phyloP scores from a whole-genome alignment of 1,284 basidiomycete genomes.

The Marasmius sp. region DNA sequence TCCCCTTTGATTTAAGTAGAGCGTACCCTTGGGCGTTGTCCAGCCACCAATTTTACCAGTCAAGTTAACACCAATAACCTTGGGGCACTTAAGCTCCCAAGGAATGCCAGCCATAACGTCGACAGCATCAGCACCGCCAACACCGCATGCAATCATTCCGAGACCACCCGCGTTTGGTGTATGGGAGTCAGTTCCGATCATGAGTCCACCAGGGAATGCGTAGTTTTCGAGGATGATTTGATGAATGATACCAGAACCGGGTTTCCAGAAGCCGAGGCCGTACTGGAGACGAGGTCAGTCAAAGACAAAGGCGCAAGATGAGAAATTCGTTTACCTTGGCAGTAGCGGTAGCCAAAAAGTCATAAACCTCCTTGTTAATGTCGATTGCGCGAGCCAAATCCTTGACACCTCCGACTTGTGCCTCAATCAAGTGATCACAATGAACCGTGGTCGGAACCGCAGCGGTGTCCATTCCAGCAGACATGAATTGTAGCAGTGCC shows the following conservation, averaged over 20 bases:
- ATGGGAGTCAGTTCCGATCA: conserved; percentile 99
- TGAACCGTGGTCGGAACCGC: conserved; percentile 98
- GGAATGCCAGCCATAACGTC: conserved; percentile 98
- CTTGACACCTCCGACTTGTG: conserved; percentile 90
- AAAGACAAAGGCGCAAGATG: conserved; percentile 2
- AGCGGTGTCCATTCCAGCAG: conserved; percentile 96
- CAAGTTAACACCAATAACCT: conserved; percentile 97
- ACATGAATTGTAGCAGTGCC: conserved; percentile 99
- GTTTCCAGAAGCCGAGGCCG: conserved; percentile 99
- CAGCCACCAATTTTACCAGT: conserved; percentile 95
- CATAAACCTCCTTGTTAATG: conserved; percentile 99
- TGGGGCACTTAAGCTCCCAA: conserved; percentile 99
- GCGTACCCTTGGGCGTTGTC: conserved; percentile 93
- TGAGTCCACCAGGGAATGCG: conserved; percentile 97
- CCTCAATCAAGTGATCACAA: conserved; percentile 99
- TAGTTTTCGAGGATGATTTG: conserved; percentile 99
- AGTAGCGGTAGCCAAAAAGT: conserved; percentile 97
- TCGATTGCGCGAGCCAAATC: conserved; percentile 92
- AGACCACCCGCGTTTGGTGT: conserved; percentile 99
- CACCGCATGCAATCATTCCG: conserved; percentile 98
- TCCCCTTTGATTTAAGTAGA: background rate
- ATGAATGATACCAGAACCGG: conserved; percentile 97
- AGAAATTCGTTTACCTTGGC: conserved; percentile 68
- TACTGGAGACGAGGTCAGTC: conserved; percentile 51
- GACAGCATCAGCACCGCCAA: conserved; percentile 98